A percentile compares a stretch with the other conserved stretches of the same genome.
Conservation (phyloP, 805 yeast genomes). For the Ascoidea asiatica region DNA sequence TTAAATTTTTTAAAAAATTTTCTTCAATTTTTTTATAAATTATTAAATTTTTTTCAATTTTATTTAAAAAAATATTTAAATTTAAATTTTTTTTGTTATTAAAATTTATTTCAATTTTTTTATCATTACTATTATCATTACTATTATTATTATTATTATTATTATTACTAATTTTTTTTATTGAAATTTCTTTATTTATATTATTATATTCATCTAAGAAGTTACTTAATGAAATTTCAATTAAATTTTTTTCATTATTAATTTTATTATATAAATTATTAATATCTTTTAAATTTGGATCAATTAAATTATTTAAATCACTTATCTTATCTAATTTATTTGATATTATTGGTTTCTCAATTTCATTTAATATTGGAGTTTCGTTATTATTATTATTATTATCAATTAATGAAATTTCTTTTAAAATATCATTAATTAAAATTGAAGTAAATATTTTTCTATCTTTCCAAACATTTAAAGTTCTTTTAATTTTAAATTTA, state of each 20-base stretch:
- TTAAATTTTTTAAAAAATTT: no score
- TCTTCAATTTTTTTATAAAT: neutral
- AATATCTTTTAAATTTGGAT: neutral
- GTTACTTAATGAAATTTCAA: neutral
- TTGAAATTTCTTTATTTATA: no score
- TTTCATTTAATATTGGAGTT: neutral
- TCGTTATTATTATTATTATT: neutral
- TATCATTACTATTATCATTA: no score
- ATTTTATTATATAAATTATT: no score
- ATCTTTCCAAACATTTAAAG: conserved; percentile 45
- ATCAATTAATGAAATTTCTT: conserved; percentile 3
- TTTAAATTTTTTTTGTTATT: no score
- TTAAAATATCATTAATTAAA: conserved; percentile 11
- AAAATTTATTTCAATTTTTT: no score
- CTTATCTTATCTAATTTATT: neutral
- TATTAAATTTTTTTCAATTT: no score
- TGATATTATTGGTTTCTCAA: neutral
- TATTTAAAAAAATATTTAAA: no score
- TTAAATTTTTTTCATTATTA: no score
- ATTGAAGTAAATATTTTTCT: conserved; percentile 28
- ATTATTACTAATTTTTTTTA: no score
- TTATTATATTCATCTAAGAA: neutral
- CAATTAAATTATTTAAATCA: no score
- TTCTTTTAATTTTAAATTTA: conserved; percentile 28
- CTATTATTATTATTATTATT: no score